A percentile compares a stretch with the other conserved stretches of the same genome.
phyloP scores from a whole-genome alignment of 2,329 filamentous ascomycete species.

The Pestalotiopsis sp. region DNA sequence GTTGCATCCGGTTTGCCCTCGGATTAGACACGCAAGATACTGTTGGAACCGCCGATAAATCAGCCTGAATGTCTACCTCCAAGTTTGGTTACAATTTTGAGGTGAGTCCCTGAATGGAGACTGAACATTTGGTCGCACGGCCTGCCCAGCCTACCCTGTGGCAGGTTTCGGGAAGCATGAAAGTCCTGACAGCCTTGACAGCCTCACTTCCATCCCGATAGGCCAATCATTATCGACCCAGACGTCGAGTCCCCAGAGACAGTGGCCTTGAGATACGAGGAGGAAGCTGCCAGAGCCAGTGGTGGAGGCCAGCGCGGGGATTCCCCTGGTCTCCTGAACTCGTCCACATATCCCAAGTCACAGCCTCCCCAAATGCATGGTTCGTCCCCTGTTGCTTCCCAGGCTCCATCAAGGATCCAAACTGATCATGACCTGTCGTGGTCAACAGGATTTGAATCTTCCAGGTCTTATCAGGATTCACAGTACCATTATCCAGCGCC shows the following conservation, averaged over 20 bases:
- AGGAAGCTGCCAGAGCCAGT: conserved; percentile 54
- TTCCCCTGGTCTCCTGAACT: conserved; percentile 67
- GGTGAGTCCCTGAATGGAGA: conserved; percentile 48
- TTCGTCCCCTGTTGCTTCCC: conserved; percentile 50
- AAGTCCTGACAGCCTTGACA: conserved; percentile 28
- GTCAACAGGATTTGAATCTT: conserved; percentile 58
- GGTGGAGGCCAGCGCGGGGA: conserved; percentile 57
- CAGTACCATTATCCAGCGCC: conserved; percentile 54
- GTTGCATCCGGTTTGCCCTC: conserved; percentile 31
- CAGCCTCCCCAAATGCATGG: conserved; percentile 79
- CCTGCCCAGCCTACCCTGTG: neutral
- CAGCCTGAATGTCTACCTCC: conserved; percentile 60
- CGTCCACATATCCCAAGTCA: conserved; percentile 81
- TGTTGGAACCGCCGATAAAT: conserved; percentile 18
- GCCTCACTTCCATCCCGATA: conserved; percentile 56
- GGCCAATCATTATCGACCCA: conserved; percentile 61
- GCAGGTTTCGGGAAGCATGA: neutral
- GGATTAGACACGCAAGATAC: conserved; percentile 28
- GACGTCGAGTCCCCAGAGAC: conserved; percentile 61
- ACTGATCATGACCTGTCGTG: neutral
- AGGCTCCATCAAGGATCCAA: neutral
- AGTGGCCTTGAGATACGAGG: conserved; percentile 58
- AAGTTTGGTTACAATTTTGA: conserved; percentile 62
- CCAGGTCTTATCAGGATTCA: conserved; percentile 62
- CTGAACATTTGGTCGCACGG: neutral